Evolutionary conservation across 805 yeast genomes (phyloP), one percentile per base, ranked within the genome.

Genomic region (Kodamaea neixiangensis): DNA sequence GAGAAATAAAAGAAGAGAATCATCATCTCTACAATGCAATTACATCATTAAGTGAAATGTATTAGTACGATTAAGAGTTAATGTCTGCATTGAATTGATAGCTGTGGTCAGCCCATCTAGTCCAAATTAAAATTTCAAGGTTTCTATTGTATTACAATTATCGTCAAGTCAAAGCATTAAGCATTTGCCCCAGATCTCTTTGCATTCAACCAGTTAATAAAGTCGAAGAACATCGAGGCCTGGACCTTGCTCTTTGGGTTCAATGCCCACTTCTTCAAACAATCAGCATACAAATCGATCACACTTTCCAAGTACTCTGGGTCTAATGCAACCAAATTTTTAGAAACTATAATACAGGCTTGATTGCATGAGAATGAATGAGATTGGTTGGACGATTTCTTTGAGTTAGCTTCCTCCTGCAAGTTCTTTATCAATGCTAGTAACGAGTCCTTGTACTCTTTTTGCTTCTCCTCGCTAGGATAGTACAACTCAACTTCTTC

Each of bases 191-290:
- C 48, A 33, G 37, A 18, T 64, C 79, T 75, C 59, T 78, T 77
- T n/a, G 87, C 71, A 55, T 76, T 77, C 41, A 87, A 63, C 92
- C 94, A 92, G 68, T 90, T 90, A 61, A 87, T 78, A 54, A 89
- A 81, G 59, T 91, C 97, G 56, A 83, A 78, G 63, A 87, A 90
- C 60, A 88, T 63, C 10, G 79, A 71, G 7, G 86, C 73, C 17
- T 78, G 77, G 18, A 80, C 66, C 56, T 78, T 81, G 56, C 80
- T 73, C 44, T 71, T 67, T 14, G 71, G 62, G 53, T 74, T 67
- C 17, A 57, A 58, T 41, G 83, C 77, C 97, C 97, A 91, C 15
- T 61, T 58, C 55, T 81, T 79, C 65, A 89, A 58, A 9, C 86
- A 69, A 0, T 63, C 65, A 4, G 79, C 59, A 66, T 91, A 91